Evolutionary conservation across 768 basidiomycete species (phyloP), one percentile per base, ranked within the genome.

Genomic region (Trametes cinnabarina): DNA sequence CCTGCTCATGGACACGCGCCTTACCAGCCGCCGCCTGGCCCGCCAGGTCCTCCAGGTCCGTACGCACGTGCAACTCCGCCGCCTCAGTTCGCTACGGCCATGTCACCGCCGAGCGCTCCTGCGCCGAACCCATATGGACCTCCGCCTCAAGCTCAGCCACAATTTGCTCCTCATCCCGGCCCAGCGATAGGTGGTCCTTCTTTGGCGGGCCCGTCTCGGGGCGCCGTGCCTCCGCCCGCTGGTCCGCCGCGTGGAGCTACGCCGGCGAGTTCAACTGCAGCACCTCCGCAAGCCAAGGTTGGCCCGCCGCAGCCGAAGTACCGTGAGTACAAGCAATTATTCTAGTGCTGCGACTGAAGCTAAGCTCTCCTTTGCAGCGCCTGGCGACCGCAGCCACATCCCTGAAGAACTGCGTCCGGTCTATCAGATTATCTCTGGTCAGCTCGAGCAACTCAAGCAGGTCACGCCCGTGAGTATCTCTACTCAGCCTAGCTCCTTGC

Each of bases 301-400:
- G 75, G 77, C 8, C 75, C 80, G 30, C 73, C 77, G 11, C 71
- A 72, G 37, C 76, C 83, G 17, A 82, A 82, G 68, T 85, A 87
- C 71, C 86, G 85, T 87, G 63, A 70, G 84, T 10, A 25, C 50
- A 35, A 8, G 47, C 9, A 17, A 48, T 11, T 15, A 15, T 17
- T 22, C 7, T n/a, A n/a, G 11, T n/a, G 15, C 19, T n/a, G 28
- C 20, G 4, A 19, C 34, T 35, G 60, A 68, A 11, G 30, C 65
- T 22, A 35, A 25, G 37, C 40, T 17, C 26, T 52, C 57, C 25
- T 55, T 68, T 44, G 14, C 68, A 96, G 94, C 95, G 41, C 79
- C 86, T 50, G 95, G 96, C 54, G 96, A 98, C 70, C 81, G 94
- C 25, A 84, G 82, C n/a, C 96, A 98, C 71, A 97, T 98, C 51